These are phyloP conservation scores for Aspergillus sp. DNA, from an alignment of 2,329 filamentous ascomycete species.

Conservation along the genomic window DNA sequence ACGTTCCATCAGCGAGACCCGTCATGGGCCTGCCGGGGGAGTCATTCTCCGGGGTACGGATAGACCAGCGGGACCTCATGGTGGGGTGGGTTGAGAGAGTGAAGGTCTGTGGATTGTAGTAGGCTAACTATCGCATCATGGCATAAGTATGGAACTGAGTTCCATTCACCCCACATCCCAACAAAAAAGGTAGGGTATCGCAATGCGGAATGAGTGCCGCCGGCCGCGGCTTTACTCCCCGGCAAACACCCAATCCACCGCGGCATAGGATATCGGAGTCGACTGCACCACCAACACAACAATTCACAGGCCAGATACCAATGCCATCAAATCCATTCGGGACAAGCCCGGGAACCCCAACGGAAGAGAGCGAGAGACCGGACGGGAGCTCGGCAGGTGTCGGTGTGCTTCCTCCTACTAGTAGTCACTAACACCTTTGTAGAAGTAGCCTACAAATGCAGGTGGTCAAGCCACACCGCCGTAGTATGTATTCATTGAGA, in stretches of 20 bases:
- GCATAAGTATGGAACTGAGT: not conserved
- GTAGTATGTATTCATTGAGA: too few species aligned
- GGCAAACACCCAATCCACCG: not conserved
- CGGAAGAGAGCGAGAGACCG: too few species aligned
- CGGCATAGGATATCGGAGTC: conserved; percentile 7
- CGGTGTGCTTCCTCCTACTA: too few species aligned
- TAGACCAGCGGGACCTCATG: not conserved
- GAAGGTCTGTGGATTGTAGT: too few species aligned
- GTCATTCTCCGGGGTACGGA: conserved; percentile 7
- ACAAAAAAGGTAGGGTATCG: not conserved
- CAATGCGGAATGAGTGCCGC: not conserved
- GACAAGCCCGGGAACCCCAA: too few species aligned
- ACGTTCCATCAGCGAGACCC: conserved; percentile 5
- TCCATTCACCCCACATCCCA: not conserved
- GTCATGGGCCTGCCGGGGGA: conserved; percentile 5
- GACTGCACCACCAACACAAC: not conserved
- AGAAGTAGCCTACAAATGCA: too few species aligned
- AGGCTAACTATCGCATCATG: not conserved
- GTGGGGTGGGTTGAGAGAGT: not conserved
- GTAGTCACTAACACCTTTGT: too few species aligned
- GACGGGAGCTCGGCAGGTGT: too few species aligned
- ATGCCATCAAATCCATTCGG: too few species aligned
- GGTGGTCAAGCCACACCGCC: too few species aligned
- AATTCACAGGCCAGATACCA: too few species aligned
- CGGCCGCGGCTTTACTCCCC: not conserved